These are phyloP conservation scores for Leishmania tarentolae DNA, from an alignment of 208 protist species.

Conservation along the genomic window DNA sequence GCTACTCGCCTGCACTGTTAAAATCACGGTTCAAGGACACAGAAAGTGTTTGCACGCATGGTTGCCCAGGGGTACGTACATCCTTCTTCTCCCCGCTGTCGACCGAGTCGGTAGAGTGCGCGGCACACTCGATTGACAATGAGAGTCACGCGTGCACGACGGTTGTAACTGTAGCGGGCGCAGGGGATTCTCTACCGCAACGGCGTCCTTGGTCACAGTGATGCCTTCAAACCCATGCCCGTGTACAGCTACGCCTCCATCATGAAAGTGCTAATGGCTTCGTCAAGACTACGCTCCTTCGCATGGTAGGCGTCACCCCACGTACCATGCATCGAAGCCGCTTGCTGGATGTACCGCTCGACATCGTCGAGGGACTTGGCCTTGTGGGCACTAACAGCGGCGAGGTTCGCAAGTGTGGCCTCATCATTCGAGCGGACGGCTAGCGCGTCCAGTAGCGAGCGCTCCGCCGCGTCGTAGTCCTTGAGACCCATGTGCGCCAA, in stretches of 20 bases:
- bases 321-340: slow-evolving; percentile 25
- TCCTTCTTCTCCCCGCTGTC: background rate
- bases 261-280: slow-evolving; percentile 52
- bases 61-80: background rate
- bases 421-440: slow-evolving; percentile 63
- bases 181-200: background rate
- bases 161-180: too few relatives aligned
- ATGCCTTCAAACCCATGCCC: too few relatives aligned
- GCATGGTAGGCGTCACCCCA: slow-evolving; percentile 45
- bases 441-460: slow-evolving; percentile 73
- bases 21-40: too few relatives aligned
- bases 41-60: background rate
- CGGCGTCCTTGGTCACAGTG: background rate
- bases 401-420: slow-evolving; percentile 83
- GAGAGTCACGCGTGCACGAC: background rate
- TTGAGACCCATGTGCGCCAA: slow-evolving; percentile 70
- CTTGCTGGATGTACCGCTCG: slow-evolving; percentile 69
- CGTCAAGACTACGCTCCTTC: slow-evolving; percentile 45
- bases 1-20: background rate
- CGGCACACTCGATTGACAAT: background rate
- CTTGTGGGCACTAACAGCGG: slow-evolving; percentile 53
- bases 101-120: background rate
- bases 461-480: slow-evolving; percentile 73
- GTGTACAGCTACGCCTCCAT: slow-evolving; percentile 6
- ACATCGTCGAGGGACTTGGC: slow-evolving; percentile 54